Base-by-base conservation (phyloP, 768 basidiomycete genomes). In the Agrocybe praecox region DNA sequence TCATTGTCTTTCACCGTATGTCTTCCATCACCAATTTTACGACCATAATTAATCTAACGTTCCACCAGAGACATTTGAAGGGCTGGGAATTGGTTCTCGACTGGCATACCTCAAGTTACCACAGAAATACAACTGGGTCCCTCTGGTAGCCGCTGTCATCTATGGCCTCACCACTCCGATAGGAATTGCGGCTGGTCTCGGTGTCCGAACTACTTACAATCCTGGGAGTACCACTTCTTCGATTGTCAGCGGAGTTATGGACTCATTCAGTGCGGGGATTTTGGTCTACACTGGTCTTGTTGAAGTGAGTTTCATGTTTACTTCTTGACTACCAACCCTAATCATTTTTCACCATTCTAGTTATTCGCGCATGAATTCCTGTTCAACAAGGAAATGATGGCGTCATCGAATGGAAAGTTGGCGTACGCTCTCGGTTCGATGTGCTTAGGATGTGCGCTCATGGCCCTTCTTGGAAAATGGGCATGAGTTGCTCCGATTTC, bases 321-420 rank as follows among this genome's bases (percentile, higher is more conserved):
- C 19, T 17, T 46, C 34, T 43, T 34, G 33, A 18, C 44, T 22
- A 56, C 29, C 12, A 56, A 10, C 36, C 46, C 36, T 52, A 14
- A 53, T 47, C 18, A 44, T 43, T 32, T 46, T 33, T 26, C 23
- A 21, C 64, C 32, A n/a, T 29, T 9, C 9, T 59, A 90, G 88
- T 81, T 97, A 0, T 80, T 98, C 45, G 96, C 94, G 1, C 96
- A 97, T 68, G 96, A 98, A 66, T 97, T 98, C 73, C 67, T 98
- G 40, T 94, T 96, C 75, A 94, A 86, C 76, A 84, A 87, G 56
- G 84, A 92, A 55, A 92, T 95, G 88, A 84, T 88, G 69, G 77
- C 83, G n/a, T 82, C 82, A 4, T 84, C 86, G 6, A 84, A 83
- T 52, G 65, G 70, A 23, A 85, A 85, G 64, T 72, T 96, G n/a